Base-by-base conservation (phyloP, 441 rosid genomes). In the Populus tomentosa region DNA sequence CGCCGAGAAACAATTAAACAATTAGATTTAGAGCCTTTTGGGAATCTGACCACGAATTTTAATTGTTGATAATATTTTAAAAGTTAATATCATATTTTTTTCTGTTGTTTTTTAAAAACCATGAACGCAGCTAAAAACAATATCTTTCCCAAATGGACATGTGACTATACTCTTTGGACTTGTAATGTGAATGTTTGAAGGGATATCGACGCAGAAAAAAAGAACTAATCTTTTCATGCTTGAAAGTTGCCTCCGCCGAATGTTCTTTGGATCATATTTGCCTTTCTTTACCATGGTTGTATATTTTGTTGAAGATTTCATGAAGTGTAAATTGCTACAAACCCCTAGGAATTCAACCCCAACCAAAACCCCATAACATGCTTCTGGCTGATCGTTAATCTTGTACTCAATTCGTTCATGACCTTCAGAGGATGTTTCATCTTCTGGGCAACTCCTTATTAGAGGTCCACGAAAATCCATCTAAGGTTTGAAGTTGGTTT, bases 401-500 rank as follows among this genome's bases (percentile, higher is more conserved):
- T 4, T 72, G 11, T 6, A 16, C 35, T 62, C 35, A 6, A 10
- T 30, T 5, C 33, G 46, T 56, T 33, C 67, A 5, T 23, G 30
- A 23, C 56, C 56, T 21, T 66, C 10, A 35, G 69, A n/a, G 18
- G 50, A n/a, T 70, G 24, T 67, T 33, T 32, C 56, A 21, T 32
- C 72, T 50, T 61, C 28, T 6, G 6, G 13, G 40, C 85, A 80
- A 21, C 40, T 67, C 7, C 35, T 20, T 6, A 81, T 38, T 14
- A 84, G 86, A 62, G 61, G 53, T 1, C 85, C 87, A 16, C 85
- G 78, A 24, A 24, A 24, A 24, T 24, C 24, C 86, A 10, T 61
- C 50, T 42, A 83, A 33, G 36, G 81, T 84, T 0, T 66, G 68
- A 0, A 86, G 70, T 62, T 81, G 84, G n/a, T 79, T 83, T 30